Percentiles rank a stretch among this genome's conserved stretches.
Conservation (phyloP, 345 rosid species). For the Acer campestre region DNA sequence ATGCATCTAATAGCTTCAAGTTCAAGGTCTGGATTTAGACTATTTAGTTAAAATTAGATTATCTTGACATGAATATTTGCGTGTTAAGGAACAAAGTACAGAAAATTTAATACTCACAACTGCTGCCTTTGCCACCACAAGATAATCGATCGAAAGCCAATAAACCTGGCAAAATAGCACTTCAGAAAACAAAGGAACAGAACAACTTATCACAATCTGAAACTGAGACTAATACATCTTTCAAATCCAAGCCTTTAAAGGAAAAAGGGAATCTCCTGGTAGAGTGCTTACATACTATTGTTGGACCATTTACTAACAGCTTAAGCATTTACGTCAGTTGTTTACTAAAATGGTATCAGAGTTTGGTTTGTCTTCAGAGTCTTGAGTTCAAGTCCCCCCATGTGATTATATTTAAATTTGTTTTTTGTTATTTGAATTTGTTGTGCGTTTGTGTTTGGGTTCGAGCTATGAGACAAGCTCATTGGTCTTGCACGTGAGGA, state of each 20-base stretch:
- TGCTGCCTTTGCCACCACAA: constrained; percentile 80
- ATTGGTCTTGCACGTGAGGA: no score
- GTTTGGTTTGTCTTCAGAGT: no score
- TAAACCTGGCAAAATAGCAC: constrained; percentile 62
- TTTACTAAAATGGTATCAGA: no score
- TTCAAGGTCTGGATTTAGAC: neutral
- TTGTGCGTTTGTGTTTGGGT: no score
- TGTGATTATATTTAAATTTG: no score
- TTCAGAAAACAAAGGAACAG: constrained; percentile 10
- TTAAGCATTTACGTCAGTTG: no score
- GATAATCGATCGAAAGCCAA: constrained; percentile 91
- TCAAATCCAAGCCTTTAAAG: neutral
- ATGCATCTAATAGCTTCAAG: neutral
- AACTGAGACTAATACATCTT: neutral
- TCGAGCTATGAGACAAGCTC: no score
- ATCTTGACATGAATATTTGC: neutral
- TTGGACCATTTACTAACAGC: no score
- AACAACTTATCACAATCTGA: neutral
- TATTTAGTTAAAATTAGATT: neutral
- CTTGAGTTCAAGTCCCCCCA: no score
- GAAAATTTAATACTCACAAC: constrained; percentile 55
- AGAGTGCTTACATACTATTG: no score
- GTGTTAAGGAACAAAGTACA: neutral
- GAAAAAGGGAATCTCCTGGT: neutral
- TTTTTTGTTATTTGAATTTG: no score